phyloP scores from a whole-genome alignment of 148 eudicot genomes.

The Rhododendron griersonianum region DNA sequence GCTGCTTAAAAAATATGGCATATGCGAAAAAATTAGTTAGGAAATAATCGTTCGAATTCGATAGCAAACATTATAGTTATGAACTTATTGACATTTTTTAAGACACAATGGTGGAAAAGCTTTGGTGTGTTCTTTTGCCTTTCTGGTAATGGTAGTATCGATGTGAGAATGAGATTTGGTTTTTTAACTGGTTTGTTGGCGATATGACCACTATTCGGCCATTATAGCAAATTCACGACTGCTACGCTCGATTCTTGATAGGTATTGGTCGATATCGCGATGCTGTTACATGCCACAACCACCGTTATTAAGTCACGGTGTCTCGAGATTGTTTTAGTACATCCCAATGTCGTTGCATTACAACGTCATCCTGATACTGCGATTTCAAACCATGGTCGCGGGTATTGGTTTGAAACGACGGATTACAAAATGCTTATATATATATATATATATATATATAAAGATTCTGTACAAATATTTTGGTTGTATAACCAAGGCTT shows the following conservation, averaged over 20 bases:
- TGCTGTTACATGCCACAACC: neutral
- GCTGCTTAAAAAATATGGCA: constrained; percentile 32
- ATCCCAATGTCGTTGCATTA: neutral
- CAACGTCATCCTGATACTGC: neutral
- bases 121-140: no score
- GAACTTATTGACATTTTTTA: no score
- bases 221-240: neutral
- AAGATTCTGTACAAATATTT: neutral
- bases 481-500: neutral
- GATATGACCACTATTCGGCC: neutral
- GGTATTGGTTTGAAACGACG: neutral
- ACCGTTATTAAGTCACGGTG: neutral
- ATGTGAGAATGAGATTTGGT: no score
- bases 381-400: neutral
- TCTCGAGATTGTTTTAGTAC: neutral
- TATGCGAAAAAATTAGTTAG: neutral
- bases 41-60: neutral
- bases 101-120: no score
- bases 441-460: no score
- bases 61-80: neutral
- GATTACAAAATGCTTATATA: no score
- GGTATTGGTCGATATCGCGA: neutral
- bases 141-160: no score
- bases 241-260: no score
- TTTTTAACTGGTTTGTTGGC: no score